Conservation (phyloP, 495 filamentous ascomycete species). For the Haplographium delicatum region DNA sequence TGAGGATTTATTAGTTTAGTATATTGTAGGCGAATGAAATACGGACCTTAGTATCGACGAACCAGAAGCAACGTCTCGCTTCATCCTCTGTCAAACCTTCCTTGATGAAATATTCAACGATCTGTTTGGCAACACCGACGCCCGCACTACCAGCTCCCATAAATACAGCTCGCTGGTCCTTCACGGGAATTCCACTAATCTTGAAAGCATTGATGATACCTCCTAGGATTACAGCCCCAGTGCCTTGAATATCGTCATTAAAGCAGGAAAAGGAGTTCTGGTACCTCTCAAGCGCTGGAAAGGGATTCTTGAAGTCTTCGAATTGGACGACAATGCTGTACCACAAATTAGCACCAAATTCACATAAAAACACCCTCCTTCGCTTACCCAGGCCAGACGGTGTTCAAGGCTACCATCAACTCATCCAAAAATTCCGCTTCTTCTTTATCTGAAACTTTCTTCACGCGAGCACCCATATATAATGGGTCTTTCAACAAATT, state of each 20-base stretch:
- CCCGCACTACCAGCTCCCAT: constrained; percentile 74
- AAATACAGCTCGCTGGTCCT: constrained; percentile 73
- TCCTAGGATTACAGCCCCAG: constrained; percentile 71
- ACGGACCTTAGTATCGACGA: constrained; percentile 61
- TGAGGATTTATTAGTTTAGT: constrained; percentile 17
- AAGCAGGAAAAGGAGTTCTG: constrained; percentile 68
- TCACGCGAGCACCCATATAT: constrained; percentile 68
- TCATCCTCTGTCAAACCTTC: constrained; percentile 73
- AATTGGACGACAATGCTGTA: constrained; percentile 75
- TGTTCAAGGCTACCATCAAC: constrained; percentile 72
- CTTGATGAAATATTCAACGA: constrained; percentile 71
- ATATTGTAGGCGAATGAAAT: background rate
- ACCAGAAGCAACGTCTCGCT: constrained; percentile 69
- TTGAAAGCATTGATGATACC: constrained; percentile 75
- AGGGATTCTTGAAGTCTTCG: constrained; percentile 84
- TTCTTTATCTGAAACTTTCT: constrained; percentile 62
- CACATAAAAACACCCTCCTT: too few species aligned
- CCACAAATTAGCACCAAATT: constrained; percentile 7
- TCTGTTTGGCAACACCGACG: constrained; percentile 75
- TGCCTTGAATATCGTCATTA: constrained; percentile 83
- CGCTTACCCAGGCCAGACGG: constrained; percentile 69
- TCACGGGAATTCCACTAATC: constrained; percentile 58
- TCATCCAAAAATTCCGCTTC: constrained; percentile 75
- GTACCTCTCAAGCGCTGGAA: constrained; percentile 72
- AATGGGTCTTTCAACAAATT: constrained; percentile 64